Base-by-base conservation (phyloP, 805 yeast genomes). In the Metschnikowia cubensis region DNA sequence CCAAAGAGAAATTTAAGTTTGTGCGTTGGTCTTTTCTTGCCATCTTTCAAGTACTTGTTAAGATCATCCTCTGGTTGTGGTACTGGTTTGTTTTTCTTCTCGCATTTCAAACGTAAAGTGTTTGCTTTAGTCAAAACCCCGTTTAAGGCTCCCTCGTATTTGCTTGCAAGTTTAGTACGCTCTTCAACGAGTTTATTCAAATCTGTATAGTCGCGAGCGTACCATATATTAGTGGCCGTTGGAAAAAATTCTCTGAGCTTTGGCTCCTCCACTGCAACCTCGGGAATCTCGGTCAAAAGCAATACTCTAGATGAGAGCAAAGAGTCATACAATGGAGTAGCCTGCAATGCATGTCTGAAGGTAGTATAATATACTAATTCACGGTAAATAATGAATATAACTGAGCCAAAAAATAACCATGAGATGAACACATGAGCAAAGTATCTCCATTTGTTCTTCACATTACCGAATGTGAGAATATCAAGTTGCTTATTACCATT, bases 21-120 rank as follows among this genome's bases (percentile, higher is more conserved):
- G 68, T 89, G 92, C 33, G 88, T 84, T 43, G 97, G 97, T 59
- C 92, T 80, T 73, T 89, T 90, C 58, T 71, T 71, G 37, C 75
- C 76, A 51, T 72, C 75, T 68, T 86, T 85, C 53, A 89, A 81
- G 65, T 87, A 89, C 40, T 82, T 74, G 54, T 76, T 73, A 43
- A 84, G 60, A 53, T 78, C 84, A 61, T 83, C 75, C 47, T 73
- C 77, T 3, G 86, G 84, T 54, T 74, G 76, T 18, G 86, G 84
- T 18, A 73, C 63, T 11, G 78, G 75, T 59, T 77, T 73, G 34
- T 75, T 72, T 65, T 85, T 84, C 67, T 86, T 85, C 48, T 73
- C 63, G 22, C 79, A 73, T 64, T 85, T 84, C 42, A 66, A 60
- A 61, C 80, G 80, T 52, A 72, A 63, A 57, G 81, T 81, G 52